Conservation (phyloP, 208 protist species). For the Trypanosoma melophagium region DNA sequence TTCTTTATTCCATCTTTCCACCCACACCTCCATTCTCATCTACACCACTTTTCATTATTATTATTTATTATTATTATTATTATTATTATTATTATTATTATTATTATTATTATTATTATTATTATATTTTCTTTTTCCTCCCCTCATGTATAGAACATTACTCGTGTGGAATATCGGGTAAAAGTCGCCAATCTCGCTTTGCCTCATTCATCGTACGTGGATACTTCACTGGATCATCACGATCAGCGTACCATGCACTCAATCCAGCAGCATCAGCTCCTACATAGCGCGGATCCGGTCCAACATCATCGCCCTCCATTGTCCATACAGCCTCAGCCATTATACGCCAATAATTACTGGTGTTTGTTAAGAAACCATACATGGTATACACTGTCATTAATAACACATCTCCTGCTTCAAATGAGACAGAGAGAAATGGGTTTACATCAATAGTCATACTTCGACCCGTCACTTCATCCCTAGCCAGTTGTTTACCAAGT, state of each 20-base stretch:
- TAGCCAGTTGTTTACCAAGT: slow-evolving; percentile 60
- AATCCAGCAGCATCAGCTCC: slow-evolving; percentile 55
- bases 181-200: slow-evolving; percentile 70
- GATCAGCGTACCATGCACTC: slow-evolving; percentile 41
- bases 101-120: background rate
- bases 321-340: slow-evolving; percentile 79
- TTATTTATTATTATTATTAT: no score
- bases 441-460: slow-evolving; percentile 71
- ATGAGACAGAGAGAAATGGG: slow-evolving; percentile 59
- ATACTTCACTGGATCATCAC: slow-evolving; percentile 53
- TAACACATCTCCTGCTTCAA: slow-evolving; percentile 77
- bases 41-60: no score
- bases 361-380: slow-evolving; percentile 77
- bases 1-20: no score
- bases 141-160: background rate
- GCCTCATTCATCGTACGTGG: slow-evolving; percentile 59
- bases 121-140: background rate
- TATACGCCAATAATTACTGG: slow-evolving; percentile 65
- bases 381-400: slow-evolving; percentile 88
- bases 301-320: slow-evolving; percentile 86
- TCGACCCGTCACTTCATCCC: slow-evolving; percentile 56
- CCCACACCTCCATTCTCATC: no score
- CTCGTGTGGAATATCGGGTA: slow-evolving; percentile 29
- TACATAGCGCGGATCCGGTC: slow-evolving; percentile 76
- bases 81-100: background rate